Percentiles rank a stretch among this genome's conserved stretches.
These are phyloP conservation scores for Monascus ruber DNA, from an alignment of 2,329 filamentous ascomycete species.

Conservation along the genomic window DNA sequence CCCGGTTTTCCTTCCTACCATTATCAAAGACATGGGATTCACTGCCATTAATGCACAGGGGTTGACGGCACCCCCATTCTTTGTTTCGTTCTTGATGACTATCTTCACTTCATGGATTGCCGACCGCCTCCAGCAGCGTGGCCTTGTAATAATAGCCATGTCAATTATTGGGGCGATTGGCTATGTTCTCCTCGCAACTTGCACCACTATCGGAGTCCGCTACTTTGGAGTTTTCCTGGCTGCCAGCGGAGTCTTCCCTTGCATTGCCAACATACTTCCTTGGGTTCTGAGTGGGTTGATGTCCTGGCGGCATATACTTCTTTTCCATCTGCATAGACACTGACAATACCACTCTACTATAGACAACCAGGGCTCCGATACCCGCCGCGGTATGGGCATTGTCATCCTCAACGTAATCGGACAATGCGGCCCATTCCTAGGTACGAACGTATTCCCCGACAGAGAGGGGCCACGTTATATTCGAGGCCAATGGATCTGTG, in stretches of 20 bases:
- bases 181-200: constrained; percentile 53
- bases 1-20: constrained; percentile 54
- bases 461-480: constrained; percentile 36
- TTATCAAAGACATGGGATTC: constrained; percentile 57
- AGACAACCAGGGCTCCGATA: constrained; percentile 60
- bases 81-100: constrained; percentile 54
- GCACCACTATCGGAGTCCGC: constrained; percentile 37
- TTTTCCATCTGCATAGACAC: background rate
- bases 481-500: constrained; percentile 50
- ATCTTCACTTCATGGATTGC: constrained; percentile 52
- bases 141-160: constrained; percentile 46
- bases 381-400: constrained; percentile 54
- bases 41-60: constrained; percentile 57
- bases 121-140: constrained; percentile 55
- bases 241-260: constrained; percentile 53
- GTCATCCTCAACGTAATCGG: constrained; percentile 58
- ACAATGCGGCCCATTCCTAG: constrained; percentile 52
- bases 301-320: background rate
- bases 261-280: constrained; percentile 59
- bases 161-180: constrained; percentile 49
- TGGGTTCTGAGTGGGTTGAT: constrained; percentile 46
- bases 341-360: background rate
- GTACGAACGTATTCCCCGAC: constrained; percentile 51
- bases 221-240: constrained; percentile 46
- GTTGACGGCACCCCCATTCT: constrained; percentile 59